phyloP scores from a whole-genome alignment of 805 yeast genomes.

The Monosporozyma siamensis region DNA sequence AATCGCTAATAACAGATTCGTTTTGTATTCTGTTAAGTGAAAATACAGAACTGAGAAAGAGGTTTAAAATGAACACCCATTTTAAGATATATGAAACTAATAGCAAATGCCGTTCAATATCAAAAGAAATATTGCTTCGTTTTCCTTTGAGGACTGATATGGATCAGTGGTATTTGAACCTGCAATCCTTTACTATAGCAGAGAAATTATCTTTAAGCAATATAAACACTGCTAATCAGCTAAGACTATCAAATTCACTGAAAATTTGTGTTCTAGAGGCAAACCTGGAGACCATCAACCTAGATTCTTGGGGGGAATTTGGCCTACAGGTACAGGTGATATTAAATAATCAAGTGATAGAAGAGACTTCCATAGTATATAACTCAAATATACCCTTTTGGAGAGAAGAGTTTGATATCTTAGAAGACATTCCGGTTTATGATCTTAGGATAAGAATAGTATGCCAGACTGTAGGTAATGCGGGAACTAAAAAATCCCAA shows the following conservation, averaged over 20 bases:
- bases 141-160: conserved; percentile 61
- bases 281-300: conserved; percentile 32
- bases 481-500: conserved; percentile 21
- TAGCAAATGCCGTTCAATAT: conserved; percentile 2
- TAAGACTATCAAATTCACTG: conserved; percentile 47
- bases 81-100: not conserved
- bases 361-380: conserved; percentile 58
- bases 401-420: conserved; percentile 67
- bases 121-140: conserved; percentile 35
- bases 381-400: conserved; percentile 56
- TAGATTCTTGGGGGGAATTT: not conserved
- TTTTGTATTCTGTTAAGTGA: conserved; percentile 52
- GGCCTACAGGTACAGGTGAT: conserved; percentile 56
- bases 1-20: conserved; percentile 50
- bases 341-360: conserved; percentile 70
- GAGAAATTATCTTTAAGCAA: conserved; percentile 32
- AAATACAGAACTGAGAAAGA: conserved; percentile 42
- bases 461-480: conserved; percentile 18
- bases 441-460: conserved; percentile 43
- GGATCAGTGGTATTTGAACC: conserved; percentile 69
- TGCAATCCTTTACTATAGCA: conserved; percentile 51
- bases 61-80: conserved; percentile 7
- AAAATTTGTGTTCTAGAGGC: conserved; percentile 59
- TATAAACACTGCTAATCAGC: conserved; percentile 27
- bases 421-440: conserved; percentile 45